Conservation (phyloP, 345 rosid species). For the Arabis alpina region DNA sequence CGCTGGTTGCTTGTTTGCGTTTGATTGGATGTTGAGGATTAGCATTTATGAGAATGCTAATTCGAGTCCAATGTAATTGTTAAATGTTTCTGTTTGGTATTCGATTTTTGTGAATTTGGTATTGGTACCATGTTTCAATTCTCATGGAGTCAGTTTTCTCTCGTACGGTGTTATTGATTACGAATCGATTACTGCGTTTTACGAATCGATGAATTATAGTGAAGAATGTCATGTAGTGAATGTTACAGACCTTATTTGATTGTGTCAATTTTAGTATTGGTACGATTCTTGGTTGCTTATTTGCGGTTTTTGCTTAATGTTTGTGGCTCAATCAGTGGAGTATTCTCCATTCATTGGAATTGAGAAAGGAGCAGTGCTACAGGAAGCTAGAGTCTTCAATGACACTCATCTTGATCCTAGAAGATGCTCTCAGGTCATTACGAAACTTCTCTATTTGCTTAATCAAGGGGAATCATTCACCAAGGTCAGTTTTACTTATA, state of each 20-base stretch:
- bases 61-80: no score
- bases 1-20: no score
- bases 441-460: conserved; percentile 82
- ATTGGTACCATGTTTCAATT: neutral
- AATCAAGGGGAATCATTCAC: conserved; percentile 91
- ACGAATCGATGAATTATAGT: neutral
- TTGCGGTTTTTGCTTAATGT: neutral
- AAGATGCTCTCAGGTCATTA: conserved; percentile 86
- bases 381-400: conserved; percentile 92
- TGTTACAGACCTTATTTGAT: neutral
- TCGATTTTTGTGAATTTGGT: no score
- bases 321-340: conserved; percentile 49
- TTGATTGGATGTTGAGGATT: no score
- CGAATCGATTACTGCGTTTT: conserved; percentile 11
- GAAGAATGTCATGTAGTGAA: neutral
- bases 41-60: no score
- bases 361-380: conserved; percentile 95
- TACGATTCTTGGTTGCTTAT: conserved; percentile 9
- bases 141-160: neutral
- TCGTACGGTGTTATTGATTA: neutral
- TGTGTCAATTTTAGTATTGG: neutral
- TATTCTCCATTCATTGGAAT: conserved; percentile 88
- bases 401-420: conserved; percentile 92
- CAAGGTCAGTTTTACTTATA: conserved; percentile 51
- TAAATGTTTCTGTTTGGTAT: no score